phyloP scores from a whole-genome alignment of 805 yeast genomes.

The Ogataea paraovalis region DNA sequence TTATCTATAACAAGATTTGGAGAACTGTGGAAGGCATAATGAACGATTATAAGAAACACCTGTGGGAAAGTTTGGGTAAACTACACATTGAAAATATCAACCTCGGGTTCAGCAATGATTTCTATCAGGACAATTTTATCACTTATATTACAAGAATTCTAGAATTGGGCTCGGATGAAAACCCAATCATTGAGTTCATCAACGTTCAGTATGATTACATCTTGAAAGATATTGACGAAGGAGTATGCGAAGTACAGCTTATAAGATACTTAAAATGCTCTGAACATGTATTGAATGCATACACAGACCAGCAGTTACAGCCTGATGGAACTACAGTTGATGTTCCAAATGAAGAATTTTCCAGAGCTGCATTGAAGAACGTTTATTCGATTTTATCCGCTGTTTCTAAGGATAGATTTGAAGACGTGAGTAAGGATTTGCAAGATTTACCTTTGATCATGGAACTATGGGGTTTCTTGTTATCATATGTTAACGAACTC shows the following conservation, averaged over 20 bases:
- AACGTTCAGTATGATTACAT: slow-evolving; percentile 43
- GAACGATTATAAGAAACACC: slow-evolving; percentile 46
- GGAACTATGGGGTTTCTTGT: slow-evolving; percentile 56
- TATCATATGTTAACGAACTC: slow-evolving; percentile 35
- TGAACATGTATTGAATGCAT: slow-evolving; percentile 35
- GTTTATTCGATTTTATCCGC: slow-evolving; percentile 20
- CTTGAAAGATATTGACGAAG: slow-evolving; percentile 35
- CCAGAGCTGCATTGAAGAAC: slow-evolving; percentile 25
- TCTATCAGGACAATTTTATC: slow-evolving; percentile 29
- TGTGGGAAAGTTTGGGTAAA: slow-evolving; percentile 47
- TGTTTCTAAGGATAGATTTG: slow-evolving; percentile 25
- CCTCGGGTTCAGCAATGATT: slow-evolving; percentile 12
- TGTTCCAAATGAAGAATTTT: slow-evolving; percentile 13
- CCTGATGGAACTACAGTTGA: slow-evolving; percentile 1
- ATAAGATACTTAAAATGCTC: slow-evolving; percentile 38
- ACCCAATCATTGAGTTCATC: slow-evolving; percentile 65
- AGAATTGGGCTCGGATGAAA: slow-evolving; percentile 57
- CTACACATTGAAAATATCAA: slow-evolving; percentile 29
- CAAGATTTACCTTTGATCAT: slow-evolving; percentile 50
- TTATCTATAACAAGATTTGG: slow-evolving; percentile 52
- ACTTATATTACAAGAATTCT: slow-evolving; percentile 49
- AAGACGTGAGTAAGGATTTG: slow-evolving; percentile 18
- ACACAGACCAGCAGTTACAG: slow-evolving; percentile 11
- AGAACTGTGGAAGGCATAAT: slow-evolving; percentile 49
- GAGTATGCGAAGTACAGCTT: slow-evolving; percentile 37